Evolutionary conservation across 202 grass and related monocot genomes (phyloP), one percentile per base, ranked within the genome.

Genomic region (Cymbopogon flexuosus): DNA sequence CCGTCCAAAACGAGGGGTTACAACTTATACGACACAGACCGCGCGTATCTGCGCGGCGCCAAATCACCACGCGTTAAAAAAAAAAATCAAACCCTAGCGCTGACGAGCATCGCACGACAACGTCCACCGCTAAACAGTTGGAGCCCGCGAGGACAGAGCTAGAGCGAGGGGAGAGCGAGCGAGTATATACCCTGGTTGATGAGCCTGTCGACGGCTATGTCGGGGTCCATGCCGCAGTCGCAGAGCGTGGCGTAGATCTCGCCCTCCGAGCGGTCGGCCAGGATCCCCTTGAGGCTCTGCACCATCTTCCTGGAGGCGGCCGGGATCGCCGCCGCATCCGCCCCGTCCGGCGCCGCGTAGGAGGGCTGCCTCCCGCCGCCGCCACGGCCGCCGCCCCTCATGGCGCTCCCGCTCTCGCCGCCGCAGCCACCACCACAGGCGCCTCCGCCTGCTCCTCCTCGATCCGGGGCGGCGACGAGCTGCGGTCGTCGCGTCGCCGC

Each of bases 191-290:
- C 92, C 85, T 91, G 89, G 60, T 75, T 70, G 70, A 94, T 88
- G 37, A 94, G 92, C 12, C 92, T 85, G 13, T 94, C 83, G 78
- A 94, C 87, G 81, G 92, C 92, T 66, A 91, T 68, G 87, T 94
- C 85, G 39, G 92, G 92, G 89, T 94, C 89, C 92, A 94, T 94
- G 75, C 77, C 77, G 75, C 89, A 91, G 67, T 94, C 92, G 68
- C 83, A 79, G 19, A 94, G 92, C 75, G 90, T 81, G 65, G 81
- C 65, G 81, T 94, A 85, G 89, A 94, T 94, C 89, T 94, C 92
- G 70, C 45, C 64, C 60, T 94, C 92, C 8, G 92, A 70, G 65
- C 89, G 83, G 86, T 91, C 88, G 68, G 83, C 69, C 4, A 94
- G 84, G 87, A 94, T 89, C 84, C 87, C 92, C 81, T 89, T 94